Evolutionary conservation across 805 yeast genomes (phyloP).

Genomic region (Lipomyces chichibuensis): DNA sequence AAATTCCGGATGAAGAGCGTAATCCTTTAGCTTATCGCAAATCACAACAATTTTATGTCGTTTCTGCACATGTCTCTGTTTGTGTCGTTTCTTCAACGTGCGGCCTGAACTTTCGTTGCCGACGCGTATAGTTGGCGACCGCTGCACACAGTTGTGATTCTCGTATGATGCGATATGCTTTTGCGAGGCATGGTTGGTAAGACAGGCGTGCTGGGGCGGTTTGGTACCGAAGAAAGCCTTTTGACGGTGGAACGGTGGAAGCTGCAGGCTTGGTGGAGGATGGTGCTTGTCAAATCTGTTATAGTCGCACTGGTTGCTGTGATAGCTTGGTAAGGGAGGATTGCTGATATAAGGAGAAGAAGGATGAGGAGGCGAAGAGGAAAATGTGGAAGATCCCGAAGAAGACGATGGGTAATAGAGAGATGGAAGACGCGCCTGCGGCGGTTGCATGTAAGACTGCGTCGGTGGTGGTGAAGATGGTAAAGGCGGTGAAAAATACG

Average conservation of each 20-base stretch:
- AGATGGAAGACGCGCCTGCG: constrained; percentile 13
- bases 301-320: background rate
- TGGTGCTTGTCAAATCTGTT: background rate
- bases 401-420: constrained; percentile 1
- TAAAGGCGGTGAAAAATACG: constrained; percentile 15
- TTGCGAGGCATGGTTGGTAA: background rate
- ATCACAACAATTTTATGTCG: constrained; percentile 25
- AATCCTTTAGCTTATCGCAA: constrained; percentile 25
- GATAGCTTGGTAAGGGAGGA: background rate
- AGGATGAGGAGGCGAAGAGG: constrained; percentile 24
- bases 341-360: constrained; percentile 11
- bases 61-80: background rate
- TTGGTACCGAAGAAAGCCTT: constrained; percentile 1
- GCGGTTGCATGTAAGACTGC: constrained; percentile 11
- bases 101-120: background rate
- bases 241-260: constrained; percentile 9
- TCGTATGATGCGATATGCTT: background rate
- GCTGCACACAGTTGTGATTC: background rate
- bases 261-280: constrained; percentile 12
- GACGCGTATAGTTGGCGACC: constrained; percentile 5
- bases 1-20: constrained; percentile 22
- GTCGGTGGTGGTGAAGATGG: constrained; percentile 32
- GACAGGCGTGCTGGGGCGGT: background rate
- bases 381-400: constrained; percentile 17
- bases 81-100: background rate